Conservation (phyloP, 495 filamentous ascomycete genomes). For the Chaetomium cochliodes region DNA sequence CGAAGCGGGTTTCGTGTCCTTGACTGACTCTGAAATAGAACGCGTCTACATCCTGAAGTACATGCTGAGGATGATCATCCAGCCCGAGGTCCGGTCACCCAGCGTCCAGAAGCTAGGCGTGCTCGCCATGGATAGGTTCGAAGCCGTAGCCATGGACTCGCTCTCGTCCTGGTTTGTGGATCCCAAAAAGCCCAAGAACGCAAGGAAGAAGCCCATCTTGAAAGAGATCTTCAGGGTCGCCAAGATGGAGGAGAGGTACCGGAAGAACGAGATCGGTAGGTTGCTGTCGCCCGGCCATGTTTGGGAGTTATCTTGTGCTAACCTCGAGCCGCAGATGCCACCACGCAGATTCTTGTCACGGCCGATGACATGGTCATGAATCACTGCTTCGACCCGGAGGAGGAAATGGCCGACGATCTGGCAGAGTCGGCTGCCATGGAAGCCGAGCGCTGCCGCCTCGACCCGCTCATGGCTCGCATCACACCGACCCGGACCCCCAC, state of each 20-base stretch:
- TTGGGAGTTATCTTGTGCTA: not conserved
- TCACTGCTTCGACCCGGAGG: constrained; percentile 37
- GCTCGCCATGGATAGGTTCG: constrained; percentile 47
- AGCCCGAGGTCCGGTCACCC: constrained; percentile 44
- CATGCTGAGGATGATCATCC: constrained; percentile 59
- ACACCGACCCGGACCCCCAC: constrained; percentile 31
- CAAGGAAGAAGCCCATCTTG: constrained; percentile 46
- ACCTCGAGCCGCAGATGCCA: constrained; percentile 36
- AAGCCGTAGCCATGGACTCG: constrained; percentile 47
- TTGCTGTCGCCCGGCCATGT: not conserved
- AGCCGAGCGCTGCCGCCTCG: not conserved
- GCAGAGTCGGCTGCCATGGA: not conserved
- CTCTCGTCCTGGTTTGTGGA: constrained; percentile 47
- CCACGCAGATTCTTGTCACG: constrained; percentile 44
- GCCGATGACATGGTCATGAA: constrained; percentile 35
- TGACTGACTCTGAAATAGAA: constrained; percentile 42
- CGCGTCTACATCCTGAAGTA: constrained; percentile 60
- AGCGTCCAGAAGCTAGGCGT: constrained; percentile 38
- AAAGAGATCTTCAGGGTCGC: constrained; percentile 70
- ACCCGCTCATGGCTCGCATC: constrained; percentile 20
- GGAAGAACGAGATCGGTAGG: constrained; percentile 62
- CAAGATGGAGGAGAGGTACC: constrained; percentile 59
- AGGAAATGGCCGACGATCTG: constrained; percentile 36
- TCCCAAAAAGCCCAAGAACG: constrained; percentile 44
- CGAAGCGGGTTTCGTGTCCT: not conserved